Percentiles rank a stretch among this genome's conserved stretches.
phyloP scores from a whole-genome alignment of 202 grass and related monocot genomes.

The Panicum hallii region DNA sequence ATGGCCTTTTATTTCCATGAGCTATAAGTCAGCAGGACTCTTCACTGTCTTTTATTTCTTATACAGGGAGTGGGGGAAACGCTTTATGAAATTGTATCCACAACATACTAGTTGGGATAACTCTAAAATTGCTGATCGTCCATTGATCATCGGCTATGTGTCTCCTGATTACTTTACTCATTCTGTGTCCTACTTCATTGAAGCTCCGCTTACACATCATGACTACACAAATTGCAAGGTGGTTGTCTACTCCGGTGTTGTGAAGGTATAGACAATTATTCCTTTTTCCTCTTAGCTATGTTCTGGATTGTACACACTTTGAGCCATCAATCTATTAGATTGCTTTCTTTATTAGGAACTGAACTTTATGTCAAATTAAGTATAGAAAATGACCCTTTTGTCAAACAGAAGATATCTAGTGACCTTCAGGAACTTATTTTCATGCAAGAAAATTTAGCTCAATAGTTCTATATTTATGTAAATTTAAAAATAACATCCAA shows the following conservation, averaged over 20 bases:
- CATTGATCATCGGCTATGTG: conserved; percentile 84
- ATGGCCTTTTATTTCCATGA: conserved; percentile 31
- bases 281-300: conserved; percentile 32
- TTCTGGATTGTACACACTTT: conserved; percentile 5
- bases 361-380: conserved; percentile 9
- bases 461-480: background rate
- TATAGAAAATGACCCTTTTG: background rate
- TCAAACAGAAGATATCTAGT: conserved; percentile 33
- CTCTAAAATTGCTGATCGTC: conserved; percentile 76
- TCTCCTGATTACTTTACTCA: conserved; percentile 99
- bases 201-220: conserved; percentile 88
- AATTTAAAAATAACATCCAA: conserved; percentile 22
- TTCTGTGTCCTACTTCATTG: conserved; percentile 98
- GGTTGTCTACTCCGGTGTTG: conserved; percentile 95
- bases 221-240: conserved; percentile 87
- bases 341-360: conserved; percentile 21
- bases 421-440: background rate
- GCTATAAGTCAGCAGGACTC: background rate
- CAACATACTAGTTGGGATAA: conserved; percentile 94
- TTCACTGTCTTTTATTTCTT: conserved; percentile 46
- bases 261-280: conserved; percentile 73
- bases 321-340: background rate
- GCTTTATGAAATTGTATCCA: conserved; percentile 86
- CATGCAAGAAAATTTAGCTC: conserved; percentile 3
- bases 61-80: conserved; percentile 91